These are phyloP conservation scores for Hypocreales sp. DNA, from an alignment of 2,329 filamentous ascomycete species.

Conservation along the genomic window DNA sequence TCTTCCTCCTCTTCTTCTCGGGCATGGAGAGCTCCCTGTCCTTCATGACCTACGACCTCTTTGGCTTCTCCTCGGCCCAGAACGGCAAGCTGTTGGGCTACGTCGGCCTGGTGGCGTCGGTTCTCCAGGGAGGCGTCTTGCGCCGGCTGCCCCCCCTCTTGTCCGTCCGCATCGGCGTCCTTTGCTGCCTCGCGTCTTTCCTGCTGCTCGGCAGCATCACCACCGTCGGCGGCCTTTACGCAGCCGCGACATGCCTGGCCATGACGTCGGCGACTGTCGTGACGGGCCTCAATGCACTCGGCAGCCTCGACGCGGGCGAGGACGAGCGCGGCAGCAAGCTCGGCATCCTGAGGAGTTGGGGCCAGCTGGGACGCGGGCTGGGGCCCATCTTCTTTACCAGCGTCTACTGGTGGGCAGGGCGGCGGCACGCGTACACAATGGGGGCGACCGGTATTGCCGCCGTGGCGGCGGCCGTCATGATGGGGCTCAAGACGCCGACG, in stretches of 20 bases:
- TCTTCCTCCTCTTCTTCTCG: slow-evolving; percentile 92
- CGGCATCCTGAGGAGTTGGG: slow-evolving; percentile 65
- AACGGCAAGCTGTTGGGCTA: slow-evolving; percentile 81
- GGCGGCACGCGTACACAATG: slow-evolving; percentile 68
- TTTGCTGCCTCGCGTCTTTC: slow-evolving; percentile 67
- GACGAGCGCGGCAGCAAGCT: slow-evolving; percentile 75
- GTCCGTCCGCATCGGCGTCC: slow-evolving; percentile 65
- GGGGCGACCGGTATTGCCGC: slow-evolving; percentile 68
- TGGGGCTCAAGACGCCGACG: slow-evolving; percentile 50
- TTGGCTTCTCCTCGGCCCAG: slow-evolving; percentile 61
- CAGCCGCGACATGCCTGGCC: slow-evolving; percentile 69
- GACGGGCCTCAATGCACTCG: slow-evolving; percentile 80
- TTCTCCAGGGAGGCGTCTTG: slow-evolving; percentile 89
- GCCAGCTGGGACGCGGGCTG: slow-evolving; percentile 74
- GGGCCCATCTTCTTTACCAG: slow-evolving; percentile 87
- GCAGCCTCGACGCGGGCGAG: slow-evolving; percentile 73
- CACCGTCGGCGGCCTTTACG: slow-evolving; percentile 57
- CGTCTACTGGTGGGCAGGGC: slow-evolving; percentile 95
- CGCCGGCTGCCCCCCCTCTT: slow-evolving; percentile 68
- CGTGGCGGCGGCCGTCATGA: slow-evolving; percentile 57
- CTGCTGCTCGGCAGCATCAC: slow-evolving; percentile 57
- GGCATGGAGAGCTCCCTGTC: slow-evolving; percentile 96
- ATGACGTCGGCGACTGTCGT: slow-evolving; percentile 91
- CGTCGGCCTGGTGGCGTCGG: slow-evolving; percentile 76
- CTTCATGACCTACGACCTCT: slow-evolving; percentile 94